phyloP scores from a whole-genome alignment of 257 asterid species.

The Marsdenia floribunda region DNA sequence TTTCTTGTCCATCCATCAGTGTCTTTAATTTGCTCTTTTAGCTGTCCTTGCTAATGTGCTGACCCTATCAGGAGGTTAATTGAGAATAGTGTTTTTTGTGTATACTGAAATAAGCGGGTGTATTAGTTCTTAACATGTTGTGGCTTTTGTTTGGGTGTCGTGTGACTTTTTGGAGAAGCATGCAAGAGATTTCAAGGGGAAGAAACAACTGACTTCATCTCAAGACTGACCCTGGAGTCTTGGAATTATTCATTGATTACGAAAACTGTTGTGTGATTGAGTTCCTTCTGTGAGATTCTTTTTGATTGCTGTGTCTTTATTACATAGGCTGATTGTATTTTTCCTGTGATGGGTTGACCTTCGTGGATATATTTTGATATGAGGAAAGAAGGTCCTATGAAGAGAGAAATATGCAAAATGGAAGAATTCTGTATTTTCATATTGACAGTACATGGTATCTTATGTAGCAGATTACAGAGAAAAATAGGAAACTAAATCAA shows the following conservation, averaged over 20 bases:
- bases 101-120: not conserved
- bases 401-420: no score
- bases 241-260: not conserved
- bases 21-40: not conserved
- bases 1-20: not conserved
- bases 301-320: not conserved
- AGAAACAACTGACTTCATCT: not conserved
- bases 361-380: not conserved
- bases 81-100: not conserved
- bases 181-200: not conserved
- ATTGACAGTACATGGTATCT: no score
- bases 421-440: no score
- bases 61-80: not conserved
- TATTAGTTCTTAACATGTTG: not conserved
- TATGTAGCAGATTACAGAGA: no score
- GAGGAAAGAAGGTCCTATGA: not conserved
- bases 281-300: not conserved
- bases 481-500: no score
- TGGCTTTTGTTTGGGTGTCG: not conserved
- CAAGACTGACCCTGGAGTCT: not conserved
- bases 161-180: not conserved
- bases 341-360: not conserved
- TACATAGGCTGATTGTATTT: not conserved
- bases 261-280: not conserved
- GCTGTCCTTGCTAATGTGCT: not conserved